Evolutionary conservation across 352 stramenopile genomes (phyloP), one percentile per base, ranked within the genome.

Genomic region (Phytophthora constricta): DNA sequence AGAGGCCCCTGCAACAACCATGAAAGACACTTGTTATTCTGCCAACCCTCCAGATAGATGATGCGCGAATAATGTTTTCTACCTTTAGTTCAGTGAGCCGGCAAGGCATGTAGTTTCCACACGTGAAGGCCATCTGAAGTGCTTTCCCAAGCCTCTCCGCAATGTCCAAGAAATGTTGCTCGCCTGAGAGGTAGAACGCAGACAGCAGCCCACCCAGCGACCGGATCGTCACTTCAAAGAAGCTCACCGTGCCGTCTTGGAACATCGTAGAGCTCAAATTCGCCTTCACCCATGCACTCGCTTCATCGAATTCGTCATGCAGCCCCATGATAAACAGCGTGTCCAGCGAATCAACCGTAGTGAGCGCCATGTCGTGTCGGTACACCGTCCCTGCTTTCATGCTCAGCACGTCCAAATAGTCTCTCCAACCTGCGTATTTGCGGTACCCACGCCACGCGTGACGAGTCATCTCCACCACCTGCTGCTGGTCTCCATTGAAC

Each of bases 261-360:
- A 84, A 70, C 63, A 92, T 76, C 10, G 26, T 46, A 2, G 64
- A 33, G 2, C 61, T 57, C 17, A 90, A 41, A 45, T 90, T 79
- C 14, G n/a, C 52, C 48, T 80, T 84, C 22, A 75, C 57, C 84
- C 82, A 92, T 4, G 71, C 56, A 22, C 74, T 88, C 1, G 84
- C 82, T 42, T 86, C 70, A 39, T 89, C 70, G 46, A 89, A 93
- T 25, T 90, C 84, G 34, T 87, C 68, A 17, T 87, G 69, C 4
- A 92, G 41, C 0, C 82, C 80, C 62, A 90, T 74, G 8, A 92
- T 37, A 50, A 89, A 84, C 39, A 92, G 72, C 41, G 84, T 93
- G 53, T 93, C 85, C 11, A 93, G 74, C 26, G 84, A 76, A 45
- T 92, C 84, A 5, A 91, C 72, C 9, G 82, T 58, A 11, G 80